phyloP scores from a whole-genome alignment of 192 early-diverging fungal genomes.

The Coemansia sp. region DNA sequence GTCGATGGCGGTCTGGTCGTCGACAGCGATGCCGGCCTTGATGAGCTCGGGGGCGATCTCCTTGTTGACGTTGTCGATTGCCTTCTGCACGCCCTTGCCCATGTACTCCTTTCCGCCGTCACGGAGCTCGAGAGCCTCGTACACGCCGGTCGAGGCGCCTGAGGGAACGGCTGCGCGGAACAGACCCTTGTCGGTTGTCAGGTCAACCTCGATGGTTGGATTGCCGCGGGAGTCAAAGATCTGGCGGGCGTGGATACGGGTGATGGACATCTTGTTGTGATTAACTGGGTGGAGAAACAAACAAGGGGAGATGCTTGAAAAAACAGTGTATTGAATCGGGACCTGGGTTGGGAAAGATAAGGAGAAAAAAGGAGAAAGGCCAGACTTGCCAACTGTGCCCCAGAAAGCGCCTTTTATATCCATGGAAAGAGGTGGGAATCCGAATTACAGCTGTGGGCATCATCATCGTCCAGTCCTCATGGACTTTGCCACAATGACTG shows the following conservation, averaged over 20 bases:
- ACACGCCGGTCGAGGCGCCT: conserved; percentile 97
- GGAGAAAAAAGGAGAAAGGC: conserved; percentile 4
- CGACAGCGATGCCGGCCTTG: conserved; percentile 77
- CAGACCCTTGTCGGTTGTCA: conserved; percentile 89
- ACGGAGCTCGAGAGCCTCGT: conserved; percentile 98
- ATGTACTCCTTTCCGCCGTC: conserved; percentile 85
- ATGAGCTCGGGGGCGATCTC: conserved; percentile 83
- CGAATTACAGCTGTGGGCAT: too few species aligned
- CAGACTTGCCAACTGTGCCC: background rate
- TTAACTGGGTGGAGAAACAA: background rate
- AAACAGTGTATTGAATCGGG: background rate
- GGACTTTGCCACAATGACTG: too few species aligned
- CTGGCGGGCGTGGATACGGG: conserved; percentile 85
- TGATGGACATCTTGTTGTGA: conserved; percentile 61
- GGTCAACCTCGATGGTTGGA: conserved; percentile 97
- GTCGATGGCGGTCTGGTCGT: conserved; percentile 87
- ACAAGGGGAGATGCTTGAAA: background rate
- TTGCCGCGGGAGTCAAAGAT: conserved; percentile 99
- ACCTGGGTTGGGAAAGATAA: background rate
- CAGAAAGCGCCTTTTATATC: conserved; percentile 8
- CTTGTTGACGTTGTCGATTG: conserved; percentile 90
- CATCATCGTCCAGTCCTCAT: too few species aligned
- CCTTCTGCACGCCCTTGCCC: conserved; percentile 94
- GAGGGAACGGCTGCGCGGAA: conserved; percentile 98
- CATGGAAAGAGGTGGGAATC: background rate